These are phyloP conservation scores for Mucor irregularis DNA, from an alignment of 371 early-diverging fungal genomes.

Conservation along the genomic window DNA sequence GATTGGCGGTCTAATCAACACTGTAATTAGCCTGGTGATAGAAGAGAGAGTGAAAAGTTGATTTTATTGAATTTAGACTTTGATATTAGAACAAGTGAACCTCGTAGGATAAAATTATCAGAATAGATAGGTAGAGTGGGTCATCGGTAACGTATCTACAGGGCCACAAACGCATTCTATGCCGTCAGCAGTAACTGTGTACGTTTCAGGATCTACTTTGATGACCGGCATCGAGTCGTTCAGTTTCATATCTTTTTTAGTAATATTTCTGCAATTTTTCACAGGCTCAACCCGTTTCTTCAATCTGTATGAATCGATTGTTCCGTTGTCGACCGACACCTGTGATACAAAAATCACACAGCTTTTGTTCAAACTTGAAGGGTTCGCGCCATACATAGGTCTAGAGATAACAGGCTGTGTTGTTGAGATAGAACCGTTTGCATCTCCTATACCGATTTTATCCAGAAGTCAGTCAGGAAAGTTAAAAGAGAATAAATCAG, in stretches of 20 bases:
- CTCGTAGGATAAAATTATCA: too few relatives aligned
- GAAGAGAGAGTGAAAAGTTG: too few relatives aligned
- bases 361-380: constrained; percentile 56
- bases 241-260: constrained; percentile 85
- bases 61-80: too few relatives aligned
- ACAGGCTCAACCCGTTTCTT: constrained; percentile 76
- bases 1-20: too few relatives aligned
- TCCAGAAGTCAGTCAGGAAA: neutral
- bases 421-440: constrained; percentile 83
- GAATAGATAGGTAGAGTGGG: constrained; percentile 75
- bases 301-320: constrained; percentile 56
- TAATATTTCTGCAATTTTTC: constrained; percentile 70
- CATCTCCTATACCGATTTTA: constrained; percentile 56
- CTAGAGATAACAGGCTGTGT: constrained; percentile 84
- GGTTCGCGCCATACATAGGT: constrained; percentile 79
- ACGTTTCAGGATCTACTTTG: constrained; percentile 89
- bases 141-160: constrained; percentile 69
- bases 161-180: constrained; percentile 69
- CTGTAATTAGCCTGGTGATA: too few relatives aligned
- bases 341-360: constrained; percentile 82
- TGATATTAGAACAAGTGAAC: too few relatives aligned
- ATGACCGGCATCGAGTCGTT: constrained; percentile 78
- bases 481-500: neutral
- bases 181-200: constrained; percentile 82
- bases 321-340: constrained; percentile 64